Base-by-base conservation (phyloP, 257 asterid species). In the Ehretia macrophylla region DNA sequence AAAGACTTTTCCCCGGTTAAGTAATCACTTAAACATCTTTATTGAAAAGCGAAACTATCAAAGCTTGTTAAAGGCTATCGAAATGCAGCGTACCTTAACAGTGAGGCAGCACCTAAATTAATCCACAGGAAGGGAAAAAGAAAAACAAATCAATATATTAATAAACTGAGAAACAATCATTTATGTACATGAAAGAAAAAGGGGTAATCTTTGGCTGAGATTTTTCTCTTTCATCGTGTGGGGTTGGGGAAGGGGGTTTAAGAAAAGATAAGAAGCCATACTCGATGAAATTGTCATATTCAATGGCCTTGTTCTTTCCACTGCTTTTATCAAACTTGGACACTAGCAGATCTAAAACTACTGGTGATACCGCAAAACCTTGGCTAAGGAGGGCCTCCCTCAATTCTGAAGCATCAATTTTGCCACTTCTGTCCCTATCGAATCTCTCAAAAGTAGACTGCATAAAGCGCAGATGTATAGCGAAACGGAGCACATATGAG, bases 271-370 rank as follows among this genome's bases (percentile, higher is more conserved):
- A 40, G 13, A 44, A 67, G 20, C 17, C 98, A 47, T 88, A 93
- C 99, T 93, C 97, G 0, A 93, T 93, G 81, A 93, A 89, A 56
- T 93, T 93, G 73, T 86, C 99, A 16, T 93, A 93, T 80, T 86
- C 99, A 66, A 93, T 77, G 61, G 96, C 96, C 78, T 72, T 84
- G 77, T 70, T 75, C 56, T 69, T 74, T 32, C 99, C 99, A 58
- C 97, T 97, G 32, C 68, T 78, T 76, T 88, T 88, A 57, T 92
- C 99, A 42, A 86, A 92, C 82, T 92, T 92, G 56, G 99, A 83
- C 37, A 92, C 85, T 63, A 92, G 74, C 67, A 92, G 66, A 51
- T 92, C 99, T 64, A 92, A 75, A 66, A 92, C 78, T 38, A 27
- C 55, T 0, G 94, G 88, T 11, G 95, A 83, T 10, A 88, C 87